Evolutionary conservation across 352 stramenopile species (phyloP).

Genomic region (Phytophthora hybrid): DNA sequence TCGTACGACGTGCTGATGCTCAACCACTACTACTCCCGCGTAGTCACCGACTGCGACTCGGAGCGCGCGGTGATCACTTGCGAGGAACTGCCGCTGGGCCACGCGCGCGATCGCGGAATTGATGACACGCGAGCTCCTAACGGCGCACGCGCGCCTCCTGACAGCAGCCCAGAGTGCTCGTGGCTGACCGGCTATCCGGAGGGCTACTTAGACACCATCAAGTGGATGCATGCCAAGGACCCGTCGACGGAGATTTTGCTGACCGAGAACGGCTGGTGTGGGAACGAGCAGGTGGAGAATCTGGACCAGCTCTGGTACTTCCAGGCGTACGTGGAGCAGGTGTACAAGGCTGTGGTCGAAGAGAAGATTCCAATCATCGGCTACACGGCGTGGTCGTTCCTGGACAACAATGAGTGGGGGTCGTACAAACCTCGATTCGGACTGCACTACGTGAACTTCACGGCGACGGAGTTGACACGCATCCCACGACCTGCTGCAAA

Average conservation of each 20-base stretch:
- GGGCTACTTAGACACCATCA: slow-evolving; percentile 69
- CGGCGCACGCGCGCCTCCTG: slow-evolving; percentile 48
- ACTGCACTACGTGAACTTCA: slow-evolving; percentile 66
- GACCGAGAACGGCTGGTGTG: slow-evolving; percentile 76
- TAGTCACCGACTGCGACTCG: slow-evolving; percentile 59
- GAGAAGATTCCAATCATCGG: slow-evolving; percentile 82
- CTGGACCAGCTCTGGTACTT: slow-evolving; percentile 71
- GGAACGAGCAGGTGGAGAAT: slow-evolving; percentile 58
- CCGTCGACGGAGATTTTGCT: slow-evolving; percentile 56
- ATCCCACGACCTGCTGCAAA: slow-evolving; percentile 55
- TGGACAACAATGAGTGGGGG: slow-evolving; percentile 97
- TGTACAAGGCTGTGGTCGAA: slow-evolving; percentile 65
- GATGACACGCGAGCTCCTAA: slow-evolving; percentile 63
- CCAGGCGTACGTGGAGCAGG: slow-evolving; percentile 59
- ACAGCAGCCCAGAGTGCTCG: slow-evolving; percentile 41
- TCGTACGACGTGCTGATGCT: slow-evolving; percentile 96
- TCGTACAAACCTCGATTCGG: slow-evolving; percentile 69
- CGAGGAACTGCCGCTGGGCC: slow-evolving; percentile 42
- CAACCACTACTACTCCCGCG: slow-evolving; percentile 91
- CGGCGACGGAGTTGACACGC: slow-evolving; percentile 39
- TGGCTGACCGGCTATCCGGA: slow-evolving; percentile 57
- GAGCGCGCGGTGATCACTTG: slow-evolving; percentile 45
- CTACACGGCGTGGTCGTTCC: slow-evolving; percentile 95
- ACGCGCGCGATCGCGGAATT: slow-evolving; percentile 57
- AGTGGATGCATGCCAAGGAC: slow-evolving; percentile 72